phyloP scores from a whole-genome alignment of 2,329 filamentous ascomycete genomes.

The Scortechinia acanthostroma region DNA sequence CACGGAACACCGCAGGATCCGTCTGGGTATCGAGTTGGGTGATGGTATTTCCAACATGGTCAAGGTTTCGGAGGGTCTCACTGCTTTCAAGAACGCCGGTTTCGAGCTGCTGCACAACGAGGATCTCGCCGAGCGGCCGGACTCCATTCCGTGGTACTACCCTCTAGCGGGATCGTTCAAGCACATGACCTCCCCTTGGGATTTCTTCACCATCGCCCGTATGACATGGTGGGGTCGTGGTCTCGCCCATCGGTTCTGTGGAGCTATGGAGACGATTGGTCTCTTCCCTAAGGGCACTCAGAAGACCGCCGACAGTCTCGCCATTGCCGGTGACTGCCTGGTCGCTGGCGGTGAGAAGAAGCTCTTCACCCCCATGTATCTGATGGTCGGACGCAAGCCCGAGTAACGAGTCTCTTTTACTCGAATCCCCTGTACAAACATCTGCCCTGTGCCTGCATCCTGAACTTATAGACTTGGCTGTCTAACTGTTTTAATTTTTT shows the following conservation, averaged over 20 bases:
- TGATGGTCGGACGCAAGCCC: constrained; percentile 67
- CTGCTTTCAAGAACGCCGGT: constrained; percentile 62
- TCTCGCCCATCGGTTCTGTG: constrained; percentile 54
- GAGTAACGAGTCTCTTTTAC: too few relatives aligned
- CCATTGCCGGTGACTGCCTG: constrained; percentile 57
- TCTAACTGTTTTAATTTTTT: not conserved
- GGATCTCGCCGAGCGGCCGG: constrained; percentile 60
- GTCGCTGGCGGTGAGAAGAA: constrained; percentile 64
- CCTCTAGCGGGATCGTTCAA: constrained; percentile 61
- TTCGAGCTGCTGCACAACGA: constrained; percentile 63
- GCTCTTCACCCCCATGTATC: constrained; percentile 72
- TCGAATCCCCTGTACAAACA: too few relatives aligned
- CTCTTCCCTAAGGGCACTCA: constrained; percentile 59
- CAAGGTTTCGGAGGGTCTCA: constrained; percentile 56
- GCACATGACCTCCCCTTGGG: constrained; percentile 50
- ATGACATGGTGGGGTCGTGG: constrained; percentile 62
- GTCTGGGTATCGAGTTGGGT: constrained; percentile 70
- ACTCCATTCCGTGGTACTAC: constrained; percentile 69
- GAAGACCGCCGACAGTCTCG: constrained; percentile 65
- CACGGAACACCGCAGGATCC: constrained; percentile 59
- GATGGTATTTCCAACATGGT: constrained; percentile 77
- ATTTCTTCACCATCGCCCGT: constrained; percentile 57
- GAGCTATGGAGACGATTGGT: constrained; percentile 49
- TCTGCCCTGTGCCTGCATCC: too few relatives aligned
- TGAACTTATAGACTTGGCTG: too few relatives aligned